Percentiles rank a stretch among this genome's conserved stretches.
These are phyloP conservation scores for Odonthalia washingtoniensis DNA, from an alignment of 31 red algal genomes.

Conservation along the genomic window DNA sequence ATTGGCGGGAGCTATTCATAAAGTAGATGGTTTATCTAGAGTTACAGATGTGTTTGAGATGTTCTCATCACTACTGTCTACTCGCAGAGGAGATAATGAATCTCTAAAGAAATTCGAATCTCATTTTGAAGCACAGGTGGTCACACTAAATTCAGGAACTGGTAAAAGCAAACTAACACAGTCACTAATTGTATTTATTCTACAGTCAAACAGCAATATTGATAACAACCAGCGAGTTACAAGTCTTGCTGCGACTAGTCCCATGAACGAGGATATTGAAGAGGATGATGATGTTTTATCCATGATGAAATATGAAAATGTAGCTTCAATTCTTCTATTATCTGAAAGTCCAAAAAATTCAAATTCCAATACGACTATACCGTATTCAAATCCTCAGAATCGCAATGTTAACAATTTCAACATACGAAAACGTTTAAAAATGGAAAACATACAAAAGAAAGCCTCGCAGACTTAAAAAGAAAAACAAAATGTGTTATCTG, in stretches of 20 bases:
- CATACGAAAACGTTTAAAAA: background rate
- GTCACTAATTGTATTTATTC: background rate
- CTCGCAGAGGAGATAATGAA: background rate
- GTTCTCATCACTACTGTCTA: background rate
- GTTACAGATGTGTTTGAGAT: background rate
- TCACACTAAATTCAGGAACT: background rate
- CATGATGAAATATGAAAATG: background rate
- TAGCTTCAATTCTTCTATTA: background rate
- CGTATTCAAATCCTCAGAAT: too few species aligned
- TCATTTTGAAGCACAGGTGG: background rate
- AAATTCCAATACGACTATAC: too few species aligned
- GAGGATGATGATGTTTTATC: background rate
- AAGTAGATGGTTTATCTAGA: background rate
- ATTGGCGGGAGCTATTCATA: background rate
- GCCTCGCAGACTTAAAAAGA: background rate
- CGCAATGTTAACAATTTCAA: too few species aligned
- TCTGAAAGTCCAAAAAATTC: background rate
- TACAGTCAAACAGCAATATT: conserved; percentile 7
- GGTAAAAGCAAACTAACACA: background rate
- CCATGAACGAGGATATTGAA: background rate
- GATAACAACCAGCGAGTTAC: conserved; percentile 9
- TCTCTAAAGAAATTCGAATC: conserved; percentile 2
- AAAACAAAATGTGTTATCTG: background rate
- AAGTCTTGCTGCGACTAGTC: background rate
- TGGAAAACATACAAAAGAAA: background rate